phyloP scores from a whole-genome alignment of 164 flowering plant species.

The Aristolochia californica region DNA sequence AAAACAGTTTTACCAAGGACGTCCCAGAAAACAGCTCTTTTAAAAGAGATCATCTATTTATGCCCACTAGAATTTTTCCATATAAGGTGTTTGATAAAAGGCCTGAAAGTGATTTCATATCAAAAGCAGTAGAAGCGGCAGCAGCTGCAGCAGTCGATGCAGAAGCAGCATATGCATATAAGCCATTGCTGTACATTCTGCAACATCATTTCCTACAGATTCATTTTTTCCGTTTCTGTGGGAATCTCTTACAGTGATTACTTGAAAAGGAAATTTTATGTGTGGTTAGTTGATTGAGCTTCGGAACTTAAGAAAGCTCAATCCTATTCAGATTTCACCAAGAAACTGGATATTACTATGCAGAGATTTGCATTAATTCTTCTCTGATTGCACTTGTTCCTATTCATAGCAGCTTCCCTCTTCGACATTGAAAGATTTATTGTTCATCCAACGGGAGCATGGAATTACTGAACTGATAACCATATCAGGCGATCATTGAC shows the following conservation, averaged over 20 bases:
- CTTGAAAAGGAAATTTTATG: not conserved
- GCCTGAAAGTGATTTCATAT: not conserved
- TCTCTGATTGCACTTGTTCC: no score
- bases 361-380: no score
- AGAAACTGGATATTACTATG: no score
- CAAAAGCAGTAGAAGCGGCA: not conserved
- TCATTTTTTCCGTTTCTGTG: not conserved
- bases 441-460: no score
- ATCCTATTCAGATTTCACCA: no score
- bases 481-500: no score
- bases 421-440: no score
- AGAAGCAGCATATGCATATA: not conserved
- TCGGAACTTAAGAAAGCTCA: no score
- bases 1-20: not conserved
- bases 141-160: no score
- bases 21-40: not conserved
- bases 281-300: not conserved
- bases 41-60: not conserved
- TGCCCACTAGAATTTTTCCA: not conserved
- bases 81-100: conserved; percentile 1
- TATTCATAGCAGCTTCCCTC: no score
- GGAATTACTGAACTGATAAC: no score
- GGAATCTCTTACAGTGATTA: not conserved
- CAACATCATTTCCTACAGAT: not conserved
- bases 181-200: not conserved